Evolutionary conservation across 1,139 yeast species (phyloP), one percentile per base, ranked within the genome.

Genomic region (Geotrichum australiense): DNA sequence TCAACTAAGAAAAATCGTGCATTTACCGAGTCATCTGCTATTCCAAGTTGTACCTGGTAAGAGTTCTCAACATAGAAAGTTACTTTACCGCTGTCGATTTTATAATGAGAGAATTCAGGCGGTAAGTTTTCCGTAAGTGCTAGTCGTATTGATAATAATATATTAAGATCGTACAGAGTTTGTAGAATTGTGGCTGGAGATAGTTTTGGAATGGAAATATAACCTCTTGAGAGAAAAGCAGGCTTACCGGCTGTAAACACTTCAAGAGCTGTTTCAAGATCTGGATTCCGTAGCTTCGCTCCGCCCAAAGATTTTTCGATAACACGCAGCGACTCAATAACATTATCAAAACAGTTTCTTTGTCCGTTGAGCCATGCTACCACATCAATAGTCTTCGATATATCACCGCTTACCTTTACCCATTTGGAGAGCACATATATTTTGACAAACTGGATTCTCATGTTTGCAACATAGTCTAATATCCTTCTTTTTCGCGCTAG

Each of bases 241-340:
- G 97, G 96, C 50, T 83, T 68, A 2, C 95, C 94, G 35, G 75
- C 70, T 30, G 79, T 73, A 39, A 87, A 66, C 1, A 91, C 96
- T 56, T 91, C 94, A 51, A 91, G 66, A 1, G 95, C 86, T 0
- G 96, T 87, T 31, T 78, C 72, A 25, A 91, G 62, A 60, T 91
- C 97, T 1, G 95, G 91, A 59, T 86, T 84, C 5, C 96, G 94
- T 46, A 89, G 64, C 55, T 86, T 85, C 1, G 97, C 97, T 15
- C 89, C 85, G 4, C 78, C 70, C 47, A 87, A 69, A 27, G 80
- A 76, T 30, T 79, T 74, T 50, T 82, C 80, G 41, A 75, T 76
- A 37, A 71, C 71, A 50, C 68, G 72, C 27, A 76, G 71, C 38
- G 69, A 83, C 78, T 70, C 75, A 37, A 70, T 70, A 43, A 81